Percentiles rank a stretch among this genome's conserved stretches.
These are phyloP conservation scores for Aspergillus asperescens DNA, from an alignment of 495 filamentous ascomycete genomes.

Conservation along the genomic window DNA sequence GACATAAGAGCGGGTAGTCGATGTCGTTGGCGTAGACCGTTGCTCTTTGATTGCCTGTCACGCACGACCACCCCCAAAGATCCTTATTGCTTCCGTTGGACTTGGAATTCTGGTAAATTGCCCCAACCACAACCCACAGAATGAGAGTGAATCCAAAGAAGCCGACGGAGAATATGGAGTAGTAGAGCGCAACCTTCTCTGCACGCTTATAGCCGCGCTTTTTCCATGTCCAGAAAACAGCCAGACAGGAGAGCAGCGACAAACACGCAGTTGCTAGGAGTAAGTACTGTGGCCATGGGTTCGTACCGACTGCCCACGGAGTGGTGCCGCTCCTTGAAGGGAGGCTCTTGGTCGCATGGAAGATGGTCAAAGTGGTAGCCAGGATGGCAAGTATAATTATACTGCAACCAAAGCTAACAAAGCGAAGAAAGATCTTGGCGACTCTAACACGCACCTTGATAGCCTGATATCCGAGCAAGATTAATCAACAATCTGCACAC, in stretches of 20 bases:
- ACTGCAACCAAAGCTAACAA: constrained; percentile 94
- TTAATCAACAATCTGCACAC: constrained; percentile 2
- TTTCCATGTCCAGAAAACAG: constrained; percentile 83
- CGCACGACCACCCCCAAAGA: constrained; percentile 96
- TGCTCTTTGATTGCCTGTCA: constrained; percentile 67
- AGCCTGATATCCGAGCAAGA: constrained; percentile 52
- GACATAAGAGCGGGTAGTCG: constrained; percentile 88
- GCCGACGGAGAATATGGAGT: constrained; percentile 81
- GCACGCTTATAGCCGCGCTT: constrained; percentile 83
- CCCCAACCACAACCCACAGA: constrained; percentile 88
- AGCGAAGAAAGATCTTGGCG: constrained; percentile 88
- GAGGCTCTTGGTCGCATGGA: constrained; percentile 72
- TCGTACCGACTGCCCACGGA: constrained; percentile 73
- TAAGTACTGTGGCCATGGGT: constrained; percentile 83
- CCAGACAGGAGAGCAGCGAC: constrained; percentile 71
- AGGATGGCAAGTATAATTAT: constrained; percentile 89
- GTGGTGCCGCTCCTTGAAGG: constrained; percentile 72
- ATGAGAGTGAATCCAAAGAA: constrained; percentile 93
- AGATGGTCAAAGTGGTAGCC: constrained; percentile 77
- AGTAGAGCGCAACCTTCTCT: constrained; percentile 89
- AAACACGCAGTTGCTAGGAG: constrained; percentile 71
- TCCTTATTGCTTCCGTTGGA: constrained; percentile 70
- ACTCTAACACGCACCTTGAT: constrained; percentile 88
- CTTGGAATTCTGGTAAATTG: constrained; percentile 72
- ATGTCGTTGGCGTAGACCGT: constrained; percentile 71